Base-by-base conservation (phyloP, 306 rosid genomes). In the Nissolia schottii region DNA sequence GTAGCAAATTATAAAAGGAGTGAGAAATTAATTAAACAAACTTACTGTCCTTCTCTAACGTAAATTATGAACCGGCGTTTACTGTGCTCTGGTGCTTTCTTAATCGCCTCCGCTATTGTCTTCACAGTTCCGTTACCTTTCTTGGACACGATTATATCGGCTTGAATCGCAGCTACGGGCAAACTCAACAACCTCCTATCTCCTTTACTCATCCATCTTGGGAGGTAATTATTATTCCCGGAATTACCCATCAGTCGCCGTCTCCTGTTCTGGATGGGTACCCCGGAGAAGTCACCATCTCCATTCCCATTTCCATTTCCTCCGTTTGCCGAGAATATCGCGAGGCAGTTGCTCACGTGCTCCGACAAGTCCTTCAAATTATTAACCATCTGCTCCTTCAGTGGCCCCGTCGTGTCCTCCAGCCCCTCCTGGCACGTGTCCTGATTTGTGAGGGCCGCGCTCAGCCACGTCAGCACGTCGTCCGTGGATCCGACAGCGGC, bases 31-130 rank as follows among this genome's bases (percentile, higher is more conserved):
- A 45, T 10, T 22, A n/a, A n/a, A n/a, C n/a, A n/a, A n/a, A 81
- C 31, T 84, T 93, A 91, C 99, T 96, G 89, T 89, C 96, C 99
- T 69, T 89, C 94, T 84, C 28, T 91, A 15, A 95, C 86, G 87
- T 89, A 86, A 19, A 95, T 91, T 11, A 95, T 69, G 38, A 82
- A 80, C 13, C 97, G 82, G 1, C 77, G 91, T 9, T 0, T 14
- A 48, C 96, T 70, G 9, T 76, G 68, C 43, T 89, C 85, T 0
- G 99, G 97, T 7, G 90, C 97, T 8, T 61, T 81, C 70, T 91
- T 95, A 0, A 95, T 87, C 1, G 99, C 99, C 67, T 91, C 96
- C 0, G 81, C 15, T 10, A 95, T 83, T 15, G 95, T 82, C 84
- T 61, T 85, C 45, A 19, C 75, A 13, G 88, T 84, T 13, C 96